Evolutionary conservation across 2,329 filamentous ascomycete genomes (phyloP).

Genomic region (Hypomyces rosellus): DNA sequence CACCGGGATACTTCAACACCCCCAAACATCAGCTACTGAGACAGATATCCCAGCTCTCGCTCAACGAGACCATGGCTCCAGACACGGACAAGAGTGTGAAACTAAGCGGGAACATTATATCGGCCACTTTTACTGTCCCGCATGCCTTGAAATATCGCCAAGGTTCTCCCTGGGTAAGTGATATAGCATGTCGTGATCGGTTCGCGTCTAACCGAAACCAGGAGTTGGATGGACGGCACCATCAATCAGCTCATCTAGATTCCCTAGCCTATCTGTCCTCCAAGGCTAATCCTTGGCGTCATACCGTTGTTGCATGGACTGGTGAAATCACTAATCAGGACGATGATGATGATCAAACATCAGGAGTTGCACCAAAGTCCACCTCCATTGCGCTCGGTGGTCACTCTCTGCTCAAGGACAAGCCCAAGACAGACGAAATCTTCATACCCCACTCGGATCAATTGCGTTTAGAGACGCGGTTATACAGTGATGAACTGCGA

Average conservation of each 20-base stretch:
- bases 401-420: not conserved
- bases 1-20: not conserved
- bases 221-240: constrained; percentile 49
- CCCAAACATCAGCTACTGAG: not conserved
- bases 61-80: not conserved
- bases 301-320: constrained; percentile 90
- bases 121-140: constrained; percentile 56
- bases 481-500: constrained; percentile 65
- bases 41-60: too few species aligned
- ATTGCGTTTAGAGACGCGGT: constrained; percentile 62
- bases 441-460: constrained; percentile 58
- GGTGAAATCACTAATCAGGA: constrained; percentile 60
- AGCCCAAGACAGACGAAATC: constrained; percentile 4
- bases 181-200: constrained; percentile 14
- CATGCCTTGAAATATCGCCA: constrained; percentile 51
- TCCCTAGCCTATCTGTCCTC: constrained; percentile 83
- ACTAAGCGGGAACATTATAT: constrained; percentile 53
- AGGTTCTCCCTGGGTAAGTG: constrained; percentile 54
- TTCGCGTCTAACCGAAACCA: not conserved
- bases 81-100: not conserved
- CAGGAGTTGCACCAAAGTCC: not conserved
- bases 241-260: constrained; percentile 86
- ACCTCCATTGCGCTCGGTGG: constrained; percentile 2
- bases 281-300: constrained; percentile 68
- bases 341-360: not conserved